Conservation (phyloP, 129 eudicot genomes). For the Gnaphalium uliginosum region DNA sequence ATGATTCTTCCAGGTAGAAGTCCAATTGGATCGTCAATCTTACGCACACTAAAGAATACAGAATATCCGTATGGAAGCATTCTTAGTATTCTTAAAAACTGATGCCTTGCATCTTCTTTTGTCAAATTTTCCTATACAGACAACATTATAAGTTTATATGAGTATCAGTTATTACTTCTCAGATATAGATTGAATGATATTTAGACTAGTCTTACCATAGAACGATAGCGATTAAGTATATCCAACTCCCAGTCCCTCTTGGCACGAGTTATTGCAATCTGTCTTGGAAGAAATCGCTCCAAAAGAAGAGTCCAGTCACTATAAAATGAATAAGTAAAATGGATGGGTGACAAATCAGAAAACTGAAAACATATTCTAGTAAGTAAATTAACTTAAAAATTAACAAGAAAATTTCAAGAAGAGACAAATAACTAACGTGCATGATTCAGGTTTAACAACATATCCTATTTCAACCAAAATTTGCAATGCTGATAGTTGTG, state of each 20-base stretch:
- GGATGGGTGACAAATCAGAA: not conserved
- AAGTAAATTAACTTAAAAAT: not conserved
- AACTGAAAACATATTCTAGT: not conserved
- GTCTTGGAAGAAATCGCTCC: conserved; percentile 87
- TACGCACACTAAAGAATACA: conserved; percentile 91
- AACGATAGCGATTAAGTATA: conserved; percentile 73
- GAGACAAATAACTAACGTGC: conserved; percentile 78
- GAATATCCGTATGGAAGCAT: conserved; percentile 95
- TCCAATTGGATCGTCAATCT: conserved; percentile 99
- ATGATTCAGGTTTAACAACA: conserved; percentile 68
- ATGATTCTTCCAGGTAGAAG: conserved; percentile 89
- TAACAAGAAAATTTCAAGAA: not conserved
- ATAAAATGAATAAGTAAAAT: not conserved
- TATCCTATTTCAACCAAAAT: conserved; percentile 91
- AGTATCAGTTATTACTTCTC: not conserved
- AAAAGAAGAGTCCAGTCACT: conserved; percentile 96
- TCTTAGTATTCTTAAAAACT: conserved; percentile 76
- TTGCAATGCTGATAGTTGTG: conserved; percentile 89
- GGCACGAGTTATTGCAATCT: conserved; percentile 93
- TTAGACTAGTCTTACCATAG: conserved; percentile 57
- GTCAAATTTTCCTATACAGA: conserved; percentile 72
- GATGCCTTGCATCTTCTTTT: conserved; percentile 96
- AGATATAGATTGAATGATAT: not conserved
- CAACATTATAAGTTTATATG: conserved; percentile 24
- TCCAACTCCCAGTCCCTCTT: conserved; percentile 93